phyloP scores from a whole-genome alignment of 345 rosid species.

The Psidium guajava region DNA sequence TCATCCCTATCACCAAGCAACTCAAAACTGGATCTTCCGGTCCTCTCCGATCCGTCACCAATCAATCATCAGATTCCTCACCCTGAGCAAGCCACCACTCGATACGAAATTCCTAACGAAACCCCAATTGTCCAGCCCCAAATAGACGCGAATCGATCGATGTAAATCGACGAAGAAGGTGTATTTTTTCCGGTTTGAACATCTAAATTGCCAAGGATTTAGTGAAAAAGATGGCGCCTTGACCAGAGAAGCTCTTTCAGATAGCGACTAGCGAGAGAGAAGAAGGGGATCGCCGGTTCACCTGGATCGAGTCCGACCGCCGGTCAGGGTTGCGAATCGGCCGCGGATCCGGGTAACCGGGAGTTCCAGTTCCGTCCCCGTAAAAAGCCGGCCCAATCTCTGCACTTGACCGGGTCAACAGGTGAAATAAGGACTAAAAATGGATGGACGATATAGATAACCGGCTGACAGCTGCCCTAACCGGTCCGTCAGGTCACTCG shows the following conservation, averaged over 20 bases:
- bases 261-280: neutral
- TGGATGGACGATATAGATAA: neutral
- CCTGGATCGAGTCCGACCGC: neutral
- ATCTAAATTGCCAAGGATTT: neutral
- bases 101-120: neutral
- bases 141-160: neutral
- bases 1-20: neutral
- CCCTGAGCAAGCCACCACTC: neutral
- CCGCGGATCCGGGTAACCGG: constrained; percentile 3
- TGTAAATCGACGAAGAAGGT: neutral
- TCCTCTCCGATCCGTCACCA: neutral
- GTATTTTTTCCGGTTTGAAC: neutral
- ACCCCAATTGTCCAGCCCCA: neutral
- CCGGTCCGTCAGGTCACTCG: constrained; percentile 29
- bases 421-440: constrained; percentile 7
- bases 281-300: neutral
- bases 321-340: neutral
- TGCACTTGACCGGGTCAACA: constrained; percentile 9
- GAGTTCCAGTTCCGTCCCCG: constrained; percentile 9
- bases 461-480: constrained; percentile 16
- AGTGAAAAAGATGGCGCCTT: neutral
- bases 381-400: constrained; percentile 16
- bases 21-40: neutral
- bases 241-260: neutral
- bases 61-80: neutral